These are phyloP conservation scores for Penicillium odoratum DNA, from an alignment of 495 filamentous ascomycete species.

Conservation along the genomic window DNA sequence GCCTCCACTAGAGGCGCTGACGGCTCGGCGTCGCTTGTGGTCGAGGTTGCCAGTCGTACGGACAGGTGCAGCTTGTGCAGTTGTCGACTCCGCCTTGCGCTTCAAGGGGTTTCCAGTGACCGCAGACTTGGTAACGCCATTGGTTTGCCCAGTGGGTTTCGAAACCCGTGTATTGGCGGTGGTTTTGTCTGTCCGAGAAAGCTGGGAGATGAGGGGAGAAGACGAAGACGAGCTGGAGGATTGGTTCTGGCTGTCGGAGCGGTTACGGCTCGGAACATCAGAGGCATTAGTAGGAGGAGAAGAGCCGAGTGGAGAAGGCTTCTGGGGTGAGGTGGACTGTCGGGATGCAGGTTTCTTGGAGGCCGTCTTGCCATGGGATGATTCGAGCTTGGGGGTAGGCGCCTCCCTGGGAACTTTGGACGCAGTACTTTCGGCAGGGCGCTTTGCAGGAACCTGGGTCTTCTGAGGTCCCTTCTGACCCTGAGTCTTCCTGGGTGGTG, in stretches of 20 bases:
- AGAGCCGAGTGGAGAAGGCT: constrained; percentile 71
- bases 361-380: constrained; percentile 29
- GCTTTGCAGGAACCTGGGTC: constrained; percentile 18
- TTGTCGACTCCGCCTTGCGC: constrained; percentile 46
- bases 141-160: constrained; percentile 26
- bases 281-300: constrained; percentile 78
- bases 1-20: constrained; percentile 45
- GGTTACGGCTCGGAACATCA: constrained; percentile 46
- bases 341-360: constrained; percentile 44
- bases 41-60: constrained; percentile 38
- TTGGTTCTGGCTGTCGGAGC: constrained; percentile 45
- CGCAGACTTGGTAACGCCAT: constrained; percentile 29
- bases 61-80: constrained; percentile 26
- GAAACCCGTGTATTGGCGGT: constrained; percentile 11
- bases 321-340: constrained; percentile 57
- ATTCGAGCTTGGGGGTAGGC: constrained; percentile 25
- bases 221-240: constrained; percentile 45
- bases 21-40: constrained; percentile 47
- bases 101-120: constrained; percentile 41
- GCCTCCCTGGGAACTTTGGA: constrained; percentile 25
- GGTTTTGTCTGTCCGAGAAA: constrained; percentile 30
- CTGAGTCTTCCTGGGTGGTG: constrained; percentile 13
- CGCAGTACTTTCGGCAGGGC: constrained; percentile 12
- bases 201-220: constrained; percentile 45
- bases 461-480: constrained; percentile 15